Evolutionary conservation across 2,329 filamentous ascomycete genomes (phyloP).

Genomic region (Penicillium olsonii): DNA sequence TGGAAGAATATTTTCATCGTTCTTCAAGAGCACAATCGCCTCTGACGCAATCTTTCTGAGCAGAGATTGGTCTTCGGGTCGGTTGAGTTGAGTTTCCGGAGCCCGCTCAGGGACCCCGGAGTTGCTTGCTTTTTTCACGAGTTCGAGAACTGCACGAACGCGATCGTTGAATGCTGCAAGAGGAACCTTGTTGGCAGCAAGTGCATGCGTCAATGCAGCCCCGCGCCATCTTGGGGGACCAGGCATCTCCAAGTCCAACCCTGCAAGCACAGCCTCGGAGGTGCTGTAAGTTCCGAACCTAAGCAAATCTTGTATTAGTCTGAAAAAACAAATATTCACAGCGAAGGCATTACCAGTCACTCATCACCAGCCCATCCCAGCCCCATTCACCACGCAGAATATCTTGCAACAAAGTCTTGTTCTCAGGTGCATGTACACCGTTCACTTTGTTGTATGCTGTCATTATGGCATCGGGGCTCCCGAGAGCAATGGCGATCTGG

Average conservation of each 20-base stretch:
- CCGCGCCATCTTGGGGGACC: conserved; percentile 48
- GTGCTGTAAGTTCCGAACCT: conserved; percentile 52
- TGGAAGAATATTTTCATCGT: conserved; percentile 65
- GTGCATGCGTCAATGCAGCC: conserved; percentile 42
- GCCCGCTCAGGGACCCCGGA: conserved; percentile 58
- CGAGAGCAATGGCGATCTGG: conserved; percentile 60
- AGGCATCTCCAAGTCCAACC: conserved; percentile 52
- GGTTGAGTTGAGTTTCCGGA: conserved; percentile 58
- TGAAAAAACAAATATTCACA: too few relatives aligned
- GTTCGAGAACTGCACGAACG: conserved; percentile 58
- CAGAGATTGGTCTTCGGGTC: conserved; percentile 62
- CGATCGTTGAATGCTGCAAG: conserved; percentile 59
- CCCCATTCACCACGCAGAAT: conserved; percentile 49
- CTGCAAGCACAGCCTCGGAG: conserved; percentile 47
- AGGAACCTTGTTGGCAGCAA: conserved; percentile 59
- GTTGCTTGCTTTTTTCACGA: conserved; percentile 60
- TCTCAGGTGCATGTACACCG: conserved; percentile 50
- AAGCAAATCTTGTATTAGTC: not conserved
- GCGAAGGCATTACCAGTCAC: conserved; percentile 44
- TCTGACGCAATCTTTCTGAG: conserved; percentile 69
- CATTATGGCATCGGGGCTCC: conserved; percentile 59
- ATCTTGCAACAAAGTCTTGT: conserved; percentile 41
- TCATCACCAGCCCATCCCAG: conserved; percentile 50
- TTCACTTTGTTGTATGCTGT: conserved; percentile 61
- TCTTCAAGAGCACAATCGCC: conserved; percentile 73